Evolutionary conservation across 2,329 filamentous ascomycete species (phyloP), one percentile per base, ranked within the genome.

Genomic region (Fusarium sp.): DNA sequence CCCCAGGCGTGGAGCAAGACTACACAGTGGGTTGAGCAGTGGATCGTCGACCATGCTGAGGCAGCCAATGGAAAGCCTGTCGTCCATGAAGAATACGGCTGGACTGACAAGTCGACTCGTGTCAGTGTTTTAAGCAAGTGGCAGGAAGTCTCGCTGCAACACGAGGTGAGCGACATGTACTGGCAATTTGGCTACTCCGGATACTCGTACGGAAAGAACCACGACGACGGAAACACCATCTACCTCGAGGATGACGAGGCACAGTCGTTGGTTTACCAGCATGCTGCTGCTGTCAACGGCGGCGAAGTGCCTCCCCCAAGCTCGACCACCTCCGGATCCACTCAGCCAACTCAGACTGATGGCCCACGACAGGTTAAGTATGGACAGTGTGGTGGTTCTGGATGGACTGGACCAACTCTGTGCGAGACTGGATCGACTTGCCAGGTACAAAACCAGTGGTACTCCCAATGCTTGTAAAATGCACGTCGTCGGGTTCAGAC

Each of bases 161-260:
- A 87, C 75, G 84, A 85, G 72, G 82, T 90, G 77, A 80, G 85
- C 3, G 87, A 89, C 69, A 82, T 89, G 83, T 90, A 85, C 79
- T 90, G 88, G 88, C 88, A 90, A 70, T 89, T 83, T 71, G 88
- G 88, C 0, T 89, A 81, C 71, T 84, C 82, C 6, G 82, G 81
- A 0, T 89, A 85, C 73, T 88, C 87, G 5, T 89, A 87, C 42
- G 87, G 88, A 1, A 82, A 84, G 47, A 90, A 90, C 76, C 81
- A 89, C 60, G 81, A 90, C 50, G 88, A 89, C 62, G 88, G 88
- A 0, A 89, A 89, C 76, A 89, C 88, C 1, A 89, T 90, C 58
- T 90, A 83, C 72, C 72, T 89, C 34, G 88, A 89, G 29, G 84
- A 87, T 14, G 81, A 83, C 4, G 83, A 89, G 77, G 86, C 85